Conservation (phyloP, 495 filamentous ascomycete genomes). For the Penicillium odoratum region DNA sequence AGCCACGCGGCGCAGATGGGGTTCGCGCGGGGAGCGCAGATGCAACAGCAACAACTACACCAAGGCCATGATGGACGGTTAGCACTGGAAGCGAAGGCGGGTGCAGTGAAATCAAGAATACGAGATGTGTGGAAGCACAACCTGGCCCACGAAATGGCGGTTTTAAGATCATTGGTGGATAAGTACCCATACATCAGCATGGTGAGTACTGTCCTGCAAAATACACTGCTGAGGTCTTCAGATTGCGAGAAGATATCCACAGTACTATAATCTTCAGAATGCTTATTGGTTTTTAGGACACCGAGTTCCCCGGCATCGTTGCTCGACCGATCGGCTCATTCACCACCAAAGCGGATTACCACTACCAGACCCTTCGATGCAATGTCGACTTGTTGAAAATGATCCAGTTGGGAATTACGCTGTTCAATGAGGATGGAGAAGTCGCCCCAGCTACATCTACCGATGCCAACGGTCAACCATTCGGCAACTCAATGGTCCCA, state of each 20-base stretch:
- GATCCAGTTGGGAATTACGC: slow-evolving; percentile 91
- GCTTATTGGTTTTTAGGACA: slow-evolving; percentile 62
- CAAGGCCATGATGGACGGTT: slow-evolving; percentile 52
- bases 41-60: slow-evolving; percentile 64
- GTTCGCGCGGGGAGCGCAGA: slow-evolving; percentile 73
- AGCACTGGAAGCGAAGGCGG: slow-evolving; percentile 42
- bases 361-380: slow-evolving; percentile 95
- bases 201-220: slow-evolving; percentile 55
- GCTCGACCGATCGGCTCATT: slow-evolving; percentile 93
- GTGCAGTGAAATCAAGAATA: slow-evolving; percentile 69
- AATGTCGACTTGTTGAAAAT: slow-evolving; percentile 97
- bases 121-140: slow-evolving; percentile 94
- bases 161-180: slow-evolving; percentile 76
- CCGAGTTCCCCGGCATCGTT: slow-evolving; percentile 95
- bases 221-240: slow-evolving; percentile 3
- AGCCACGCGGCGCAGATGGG: slow-evolving; percentile 86
- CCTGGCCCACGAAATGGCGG: slow-evolving; percentile 82
- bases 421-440: slow-evolving; percentile 87
- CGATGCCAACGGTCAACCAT: slow-evolving; percentile 53
- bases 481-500: slow-evolving; percentile 56
- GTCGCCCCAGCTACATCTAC: slow-evolving; percentile 68
- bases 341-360: slow-evolving; percentile 91
- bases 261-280: background rate
- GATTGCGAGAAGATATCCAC: no score
- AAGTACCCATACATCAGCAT: slow-evolving; percentile 94